These are phyloP conservation scores for Diaporthe australafricana DNA, from an alignment of 2,329 filamentous ascomycete species.

Conservation along the genomic window DNA sequence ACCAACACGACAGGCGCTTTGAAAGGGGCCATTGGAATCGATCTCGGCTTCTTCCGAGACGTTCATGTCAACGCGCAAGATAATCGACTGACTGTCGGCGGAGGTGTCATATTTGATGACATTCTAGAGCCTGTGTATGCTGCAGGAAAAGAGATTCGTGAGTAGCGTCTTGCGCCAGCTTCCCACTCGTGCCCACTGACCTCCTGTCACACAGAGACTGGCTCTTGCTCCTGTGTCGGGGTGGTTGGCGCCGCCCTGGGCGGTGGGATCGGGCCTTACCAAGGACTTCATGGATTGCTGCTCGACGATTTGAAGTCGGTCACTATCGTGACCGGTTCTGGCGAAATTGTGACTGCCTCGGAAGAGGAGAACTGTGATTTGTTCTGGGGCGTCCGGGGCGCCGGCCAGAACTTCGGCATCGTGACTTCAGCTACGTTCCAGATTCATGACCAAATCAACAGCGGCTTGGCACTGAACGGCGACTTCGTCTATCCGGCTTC, in stretches of 20 bases:
- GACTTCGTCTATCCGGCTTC: neutral
- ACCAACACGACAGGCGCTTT: slow-evolving; percentile 9
- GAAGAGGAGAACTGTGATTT: neutral
- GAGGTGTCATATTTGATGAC: neutral
- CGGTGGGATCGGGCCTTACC: neutral
- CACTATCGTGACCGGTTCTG: neutral
- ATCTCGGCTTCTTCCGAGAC: neutral
- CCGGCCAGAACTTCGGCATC: neutral
- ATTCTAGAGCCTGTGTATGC: neutral
- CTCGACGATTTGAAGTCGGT: neutral
- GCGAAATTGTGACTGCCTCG: neutral
- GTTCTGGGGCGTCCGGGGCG: neutral
- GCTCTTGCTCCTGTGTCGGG: neutral
- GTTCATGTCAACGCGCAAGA: neutral
- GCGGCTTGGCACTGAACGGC: neutral
- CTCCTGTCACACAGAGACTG: neutral
- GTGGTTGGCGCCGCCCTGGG: neutral
- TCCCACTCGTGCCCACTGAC: neutral
- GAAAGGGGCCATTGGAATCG: neutral
- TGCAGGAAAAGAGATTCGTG: neutral
- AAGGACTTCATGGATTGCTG: neutral
- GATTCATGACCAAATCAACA: neutral
- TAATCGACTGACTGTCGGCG: neutral
- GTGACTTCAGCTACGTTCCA: neutral
- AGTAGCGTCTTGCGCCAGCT: neutral